phyloP scores from a whole-genome alignment of 805 yeast genomes.

The Kluyveromyces wickerhamii region DNA sequence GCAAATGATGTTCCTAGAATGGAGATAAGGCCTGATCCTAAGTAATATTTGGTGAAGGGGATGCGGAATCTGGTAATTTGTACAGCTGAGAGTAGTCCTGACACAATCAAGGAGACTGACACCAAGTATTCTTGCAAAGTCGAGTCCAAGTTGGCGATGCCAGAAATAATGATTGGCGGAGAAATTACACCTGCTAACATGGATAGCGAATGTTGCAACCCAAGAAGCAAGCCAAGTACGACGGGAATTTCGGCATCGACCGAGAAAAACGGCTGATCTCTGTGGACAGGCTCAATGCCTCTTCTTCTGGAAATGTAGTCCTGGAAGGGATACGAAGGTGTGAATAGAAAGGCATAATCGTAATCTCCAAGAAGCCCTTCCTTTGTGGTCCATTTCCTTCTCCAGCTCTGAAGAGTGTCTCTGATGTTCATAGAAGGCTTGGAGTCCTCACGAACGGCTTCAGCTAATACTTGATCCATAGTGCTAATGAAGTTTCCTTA shows the following conservation, averaged over 20 bases:
- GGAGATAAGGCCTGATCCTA: constrained; percentile 84
- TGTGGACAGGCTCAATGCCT: constrained; percentile 34
- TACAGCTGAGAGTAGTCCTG: constrained; percentile 60
- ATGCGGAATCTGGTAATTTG: constrained; percentile 80
- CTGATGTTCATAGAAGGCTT: constrained; percentile 1
- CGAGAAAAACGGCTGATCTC: constrained; percentile 71
- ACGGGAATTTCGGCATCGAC: constrained; percentile 74
- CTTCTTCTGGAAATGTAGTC: constrained; percentile 22
- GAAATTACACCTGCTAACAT: constrained; percentile 89
- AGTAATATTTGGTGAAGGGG: constrained; percentile 59
- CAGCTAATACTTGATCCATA: constrained; percentile 5
- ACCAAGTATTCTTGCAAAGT: constrained; percentile 52
- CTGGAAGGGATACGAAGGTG: constrained; percentile 69
- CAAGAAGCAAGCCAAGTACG: constrained; percentile 66
- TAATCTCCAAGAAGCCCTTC: constrained; percentile 86
- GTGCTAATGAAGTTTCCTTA: too few relatives aligned
- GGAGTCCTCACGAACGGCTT: constrained; percentile 2
- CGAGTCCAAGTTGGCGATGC: constrained; percentile 49
- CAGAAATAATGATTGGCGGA: constrained; percentile 70
- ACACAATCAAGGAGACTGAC: constrained; percentile 63
- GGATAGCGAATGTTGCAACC: constrained; percentile 80
- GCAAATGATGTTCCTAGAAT: constrained; percentile 91
- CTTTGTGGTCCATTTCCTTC: constrained; percentile 52
- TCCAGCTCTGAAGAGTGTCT: constrained; percentile 11
- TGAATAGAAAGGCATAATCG: constrained; percentile 71